Base-by-base conservation (phyloP, 202 grass and related monocot species). In the Hordeum pubiflorum region DNA sequence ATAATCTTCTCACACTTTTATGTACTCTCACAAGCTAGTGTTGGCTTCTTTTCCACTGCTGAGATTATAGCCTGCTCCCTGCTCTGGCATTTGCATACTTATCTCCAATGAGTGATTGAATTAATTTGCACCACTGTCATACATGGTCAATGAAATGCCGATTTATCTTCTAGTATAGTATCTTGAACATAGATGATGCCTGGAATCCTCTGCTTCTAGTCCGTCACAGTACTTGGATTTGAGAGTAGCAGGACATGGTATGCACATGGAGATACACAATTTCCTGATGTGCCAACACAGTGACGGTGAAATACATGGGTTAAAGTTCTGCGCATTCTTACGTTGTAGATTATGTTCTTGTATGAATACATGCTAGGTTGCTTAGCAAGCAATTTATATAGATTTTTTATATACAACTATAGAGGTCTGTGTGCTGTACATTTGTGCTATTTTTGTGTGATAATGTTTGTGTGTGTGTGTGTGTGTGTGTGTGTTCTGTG, bases 341-440 rank as follows among this genome's bases (percentile, higher is more conserved):
- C 11, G 15, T 60, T 84, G 74, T 84, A 58, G 81, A 64, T 70
- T 78, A 26, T 77, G 58, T 33, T 44, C 37, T 84, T 78, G 6
- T 78, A 50, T 34, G 20, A 48, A 32, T 67, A 68, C 63, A 48
- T 74, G n/a, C 37, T 81, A 69, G 70, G 52, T 38, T 86, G 38
- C 13, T 9, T 52, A 22, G 10, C 21, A 81, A 23, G 46, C 46
- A 50, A 50, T 39, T 48, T 23, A 26, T 67, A 56, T 58, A 57
- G 69, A 41, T 69, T 70, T 70, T 58, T 66, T 80, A 11, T 70
- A 29, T 31, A 41, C 36, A 80, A 21, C 11, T 70, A 69, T 36
- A 70, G 21, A 80, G 54, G 32, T 41, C 21, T 70, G 39, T 26
- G 50, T 40, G 14, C 37, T 81, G 54, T 58, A 18, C 36, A 80